These are phyloP conservation scores for Candida ipomoeae DNA, from an alignment of 805 yeast species.

Conservation along the genomic window DNA sequence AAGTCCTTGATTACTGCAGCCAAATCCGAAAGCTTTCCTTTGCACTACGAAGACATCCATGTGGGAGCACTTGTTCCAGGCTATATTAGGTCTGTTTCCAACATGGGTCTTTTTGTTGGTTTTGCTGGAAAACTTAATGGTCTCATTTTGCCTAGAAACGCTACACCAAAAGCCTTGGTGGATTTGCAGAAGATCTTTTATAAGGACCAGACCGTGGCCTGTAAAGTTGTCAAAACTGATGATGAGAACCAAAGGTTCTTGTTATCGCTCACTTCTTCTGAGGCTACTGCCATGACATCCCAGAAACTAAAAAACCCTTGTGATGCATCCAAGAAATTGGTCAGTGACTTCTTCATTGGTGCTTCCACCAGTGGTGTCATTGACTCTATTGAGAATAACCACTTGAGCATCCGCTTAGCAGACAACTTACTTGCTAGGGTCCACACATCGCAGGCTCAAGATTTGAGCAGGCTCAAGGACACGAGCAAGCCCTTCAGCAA, in stretches of 20 bases:
- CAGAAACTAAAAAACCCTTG: conserved; percentile 48
- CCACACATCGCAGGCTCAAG: conserved; percentile 67
- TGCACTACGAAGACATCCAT: conserved; percentile 52
- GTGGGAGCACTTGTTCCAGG: conserved; percentile 58
- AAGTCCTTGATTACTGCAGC: conserved; percentile 65
- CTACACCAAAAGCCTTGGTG: conserved; percentile 47
- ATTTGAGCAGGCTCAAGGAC: conserved; percentile 52
- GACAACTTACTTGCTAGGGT: conserved; percentile 77
- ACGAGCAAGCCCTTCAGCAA: conserved; percentile 52
- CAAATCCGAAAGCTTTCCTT: conserved; percentile 49
- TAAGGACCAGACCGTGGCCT: conserved; percentile 67
- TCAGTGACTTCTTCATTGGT: conserved; percentile 58
- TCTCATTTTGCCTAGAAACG: conserved; percentile 70
- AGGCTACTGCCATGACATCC: conserved; percentile 9
- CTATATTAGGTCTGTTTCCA: conserved; percentile 72
- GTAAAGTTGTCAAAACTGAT: conserved; percentile 64
- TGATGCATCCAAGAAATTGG: conserved; percentile 46
- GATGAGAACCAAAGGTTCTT: conserved; percentile 67
- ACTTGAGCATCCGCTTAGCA: conserved; percentile 70
- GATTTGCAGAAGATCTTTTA: conserved; percentile 54
- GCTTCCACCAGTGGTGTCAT: conserved; percentile 55
- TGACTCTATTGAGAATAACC: conserved; percentile 63
- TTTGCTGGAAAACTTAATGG: conserved; percentile 83
- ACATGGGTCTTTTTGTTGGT: conserved; percentile 75
- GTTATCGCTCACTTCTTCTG: conserved; percentile 47